Conservation (phyloP, 768 basidiomycete species). For the Tulasnella sp. region DNA sequence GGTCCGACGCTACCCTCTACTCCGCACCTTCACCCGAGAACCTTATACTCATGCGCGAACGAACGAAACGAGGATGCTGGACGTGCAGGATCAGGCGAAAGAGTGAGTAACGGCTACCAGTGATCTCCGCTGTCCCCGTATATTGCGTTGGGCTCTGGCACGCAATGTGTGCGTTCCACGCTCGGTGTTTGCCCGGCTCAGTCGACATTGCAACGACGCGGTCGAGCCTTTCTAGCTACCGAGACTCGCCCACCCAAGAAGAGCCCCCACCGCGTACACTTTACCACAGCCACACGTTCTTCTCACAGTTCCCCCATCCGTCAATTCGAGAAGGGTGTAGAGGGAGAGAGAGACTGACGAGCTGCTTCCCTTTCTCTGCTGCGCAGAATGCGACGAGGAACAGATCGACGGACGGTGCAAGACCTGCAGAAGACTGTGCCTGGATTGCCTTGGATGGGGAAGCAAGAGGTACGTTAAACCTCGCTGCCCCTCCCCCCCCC, state of each 20-base stretch:
- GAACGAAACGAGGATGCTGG: constrained; percentile 33
- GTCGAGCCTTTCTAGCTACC: constrained; percentile 8
- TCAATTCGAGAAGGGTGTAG: not conserved
- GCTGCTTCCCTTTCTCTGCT: not conserved
- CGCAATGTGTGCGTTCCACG: not conserved
- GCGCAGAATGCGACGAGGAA: constrained; percentile 36
- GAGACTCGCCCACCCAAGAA: not conserved
- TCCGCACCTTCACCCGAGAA: constrained; percentile 11
- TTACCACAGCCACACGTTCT: constrained; percentile 10
- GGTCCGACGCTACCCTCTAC: not conserved
- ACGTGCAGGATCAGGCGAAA: constrained; percentile 32
- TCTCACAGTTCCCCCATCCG: constrained; percentile 2
- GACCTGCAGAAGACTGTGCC: constrained; percentile 33
- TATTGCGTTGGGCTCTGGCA: no score
- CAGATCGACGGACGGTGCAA: constrained; percentile 35
- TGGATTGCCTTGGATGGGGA: constrained; percentile 37
- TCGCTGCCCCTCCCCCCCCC: not conserved
- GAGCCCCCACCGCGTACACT: not conserved
- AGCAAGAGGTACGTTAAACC: constrained; percentile 25
- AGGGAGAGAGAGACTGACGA: not conserved
- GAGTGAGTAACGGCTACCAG: constrained; percentile 10
- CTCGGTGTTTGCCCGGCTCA: constrained; percentile 22
- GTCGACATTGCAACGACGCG: constrained; percentile 25
- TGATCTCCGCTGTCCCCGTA: no score
- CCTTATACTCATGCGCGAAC: not conserved